A percentile compares a stretch with the other conserved stretches of the same genome.
phyloP scores from a whole-genome alignment of 225 moss, liverwort and hornwort genomes.

The Pseudisothecium myosuroides region DNA sequence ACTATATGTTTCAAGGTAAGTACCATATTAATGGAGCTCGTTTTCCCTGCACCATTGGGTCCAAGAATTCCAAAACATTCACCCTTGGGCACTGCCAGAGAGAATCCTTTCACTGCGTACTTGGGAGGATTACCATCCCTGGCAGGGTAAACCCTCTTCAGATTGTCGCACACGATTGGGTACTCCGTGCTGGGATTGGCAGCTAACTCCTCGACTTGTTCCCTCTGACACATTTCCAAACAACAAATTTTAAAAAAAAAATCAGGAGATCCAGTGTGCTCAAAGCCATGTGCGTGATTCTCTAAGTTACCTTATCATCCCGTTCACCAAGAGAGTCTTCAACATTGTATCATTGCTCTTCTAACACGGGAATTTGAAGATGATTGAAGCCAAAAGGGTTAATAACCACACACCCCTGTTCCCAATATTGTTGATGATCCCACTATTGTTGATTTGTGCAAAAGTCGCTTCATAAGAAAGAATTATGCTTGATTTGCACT shows the following conservation, averaged over 20 bases:
- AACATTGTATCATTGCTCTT: neutral
- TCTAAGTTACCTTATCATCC: neutral
- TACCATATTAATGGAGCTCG: constrained; percentile 88
- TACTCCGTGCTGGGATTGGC: constrained; percentile 13
- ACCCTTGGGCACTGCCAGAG: constrained; percentile 53
- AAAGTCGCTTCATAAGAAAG: neutral
- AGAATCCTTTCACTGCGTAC: constrained; percentile 67
- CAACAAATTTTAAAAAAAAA: neutral
- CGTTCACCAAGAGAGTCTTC: neutral
- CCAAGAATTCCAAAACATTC: constrained; percentile 92
- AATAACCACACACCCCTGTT: neutral
- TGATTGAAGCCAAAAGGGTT: neutral
- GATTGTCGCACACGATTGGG: constrained; percentile 65
- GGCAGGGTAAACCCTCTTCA: constrained; percentile 69
- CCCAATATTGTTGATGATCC: neutral
- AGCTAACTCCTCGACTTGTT: constrained; percentile 41
- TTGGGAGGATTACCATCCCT: constrained; percentile 75
- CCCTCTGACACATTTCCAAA: constrained; percentile 26
- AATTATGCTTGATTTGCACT: neutral
- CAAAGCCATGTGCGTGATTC: neutral
- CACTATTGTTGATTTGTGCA: neutral
- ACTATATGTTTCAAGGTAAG: neutral
- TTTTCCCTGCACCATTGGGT: constrained; percentile 94
- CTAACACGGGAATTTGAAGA: neutral
- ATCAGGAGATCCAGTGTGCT: neutral